These are phyloP conservation scores for Curvularia verruculosa DNA, from an alignment of 2,329 filamentous ascomycete genomes.

Conservation along the genomic window DNA sequence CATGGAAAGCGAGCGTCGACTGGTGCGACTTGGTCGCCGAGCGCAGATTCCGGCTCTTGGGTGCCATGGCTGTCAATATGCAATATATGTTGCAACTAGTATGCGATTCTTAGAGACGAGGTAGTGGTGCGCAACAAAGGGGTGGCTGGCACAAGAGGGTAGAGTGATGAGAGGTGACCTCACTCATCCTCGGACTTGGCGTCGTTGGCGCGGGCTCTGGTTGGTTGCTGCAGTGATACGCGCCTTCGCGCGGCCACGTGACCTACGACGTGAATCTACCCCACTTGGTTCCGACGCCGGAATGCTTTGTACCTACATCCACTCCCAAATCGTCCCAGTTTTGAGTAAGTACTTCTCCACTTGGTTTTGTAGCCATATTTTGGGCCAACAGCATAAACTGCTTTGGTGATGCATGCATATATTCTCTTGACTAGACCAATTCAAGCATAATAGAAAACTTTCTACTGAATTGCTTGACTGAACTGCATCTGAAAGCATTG, in stretches of 20 bases:
- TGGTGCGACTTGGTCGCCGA: constrained; percentile 60
- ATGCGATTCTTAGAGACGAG: constrained; percentile 1
- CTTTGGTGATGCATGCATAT: background rate
- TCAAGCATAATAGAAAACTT: background rate
- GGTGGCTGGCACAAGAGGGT: constrained; percentile 20
- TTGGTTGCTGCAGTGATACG: constrained; percentile 36
- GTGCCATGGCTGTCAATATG: constrained; percentile 48
- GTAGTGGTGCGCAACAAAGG: constrained; percentile 15
- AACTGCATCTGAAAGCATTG: background rate
- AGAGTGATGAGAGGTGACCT: constrained; percentile 40
- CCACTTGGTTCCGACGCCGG: constrained; percentile 9
- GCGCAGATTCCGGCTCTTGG: constrained; percentile 51
- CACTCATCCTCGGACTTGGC: constrained; percentile 33
- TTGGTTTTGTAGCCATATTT: background rate
- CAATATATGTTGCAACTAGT: background rate
- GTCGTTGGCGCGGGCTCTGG: constrained; percentile 15
- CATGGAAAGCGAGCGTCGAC: constrained; percentile 68
- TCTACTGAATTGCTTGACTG: background rate
- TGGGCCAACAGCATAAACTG: background rate
- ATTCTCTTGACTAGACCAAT: background rate
- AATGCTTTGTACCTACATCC: constrained; percentile 1
- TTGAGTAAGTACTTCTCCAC: constrained; percentile 3
- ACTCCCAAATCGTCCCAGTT: background rate
- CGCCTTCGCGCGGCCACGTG: constrained; percentile 36
- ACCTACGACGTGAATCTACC: constrained; percentile 15